Evolutionary conservation across 1,139 yeast species (phyloP).

Genomic region (Pichiaceae sp.): DNA sequence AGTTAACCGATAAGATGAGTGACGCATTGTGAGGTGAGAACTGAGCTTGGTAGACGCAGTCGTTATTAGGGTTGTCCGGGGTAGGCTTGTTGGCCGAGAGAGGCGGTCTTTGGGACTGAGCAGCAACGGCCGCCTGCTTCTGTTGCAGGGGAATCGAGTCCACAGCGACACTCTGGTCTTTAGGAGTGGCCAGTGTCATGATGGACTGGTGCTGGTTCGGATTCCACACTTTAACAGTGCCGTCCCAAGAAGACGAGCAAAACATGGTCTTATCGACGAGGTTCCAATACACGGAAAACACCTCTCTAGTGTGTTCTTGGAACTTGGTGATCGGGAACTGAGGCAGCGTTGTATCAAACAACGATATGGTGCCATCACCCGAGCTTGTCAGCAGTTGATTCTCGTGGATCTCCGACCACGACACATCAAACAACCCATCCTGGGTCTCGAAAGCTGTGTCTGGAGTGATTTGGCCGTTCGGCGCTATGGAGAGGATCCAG

Average conservation of each 20-base stretch:
- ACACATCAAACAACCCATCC: constrained; percentile 80
- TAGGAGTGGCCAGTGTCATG: constrained; percentile 43
- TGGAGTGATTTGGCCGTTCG: constrained; percentile 50
- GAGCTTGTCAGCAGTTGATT: constrained; percentile 76
- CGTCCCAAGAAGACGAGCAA: constrained; percentile 88
- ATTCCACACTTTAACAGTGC: constrained; percentile 66
- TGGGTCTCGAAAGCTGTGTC: constrained; percentile 76
- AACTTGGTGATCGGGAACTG: constrained; percentile 70
- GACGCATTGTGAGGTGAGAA: constrained; percentile 85
- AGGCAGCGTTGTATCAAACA: constrained; percentile 66
- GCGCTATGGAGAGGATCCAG: constrained; percentile 57
- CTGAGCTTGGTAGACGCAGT: constrained; percentile 70
- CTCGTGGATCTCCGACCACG: constrained; percentile 90
- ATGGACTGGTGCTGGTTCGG: constrained; percentile 56
- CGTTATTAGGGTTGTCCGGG: constrained; percentile 26
- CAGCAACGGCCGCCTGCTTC: constrained; percentile 19
- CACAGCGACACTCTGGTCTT: constrained; percentile 24
- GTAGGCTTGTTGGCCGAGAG: constrained; percentile 17
- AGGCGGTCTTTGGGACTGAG: constrained; percentile 12
- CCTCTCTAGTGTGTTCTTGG: constrained; percentile 78
- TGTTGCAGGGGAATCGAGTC: neutral
- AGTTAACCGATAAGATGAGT: constrained; percentile 64
- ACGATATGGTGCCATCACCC: constrained; percentile 83
- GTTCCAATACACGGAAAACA: constrained; percentile 85
- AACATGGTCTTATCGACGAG: constrained; percentile 65